phyloP scores from a whole-genome alignment of 1,284 basidiomycete species.

The Tylopilus sp. region DNA sequence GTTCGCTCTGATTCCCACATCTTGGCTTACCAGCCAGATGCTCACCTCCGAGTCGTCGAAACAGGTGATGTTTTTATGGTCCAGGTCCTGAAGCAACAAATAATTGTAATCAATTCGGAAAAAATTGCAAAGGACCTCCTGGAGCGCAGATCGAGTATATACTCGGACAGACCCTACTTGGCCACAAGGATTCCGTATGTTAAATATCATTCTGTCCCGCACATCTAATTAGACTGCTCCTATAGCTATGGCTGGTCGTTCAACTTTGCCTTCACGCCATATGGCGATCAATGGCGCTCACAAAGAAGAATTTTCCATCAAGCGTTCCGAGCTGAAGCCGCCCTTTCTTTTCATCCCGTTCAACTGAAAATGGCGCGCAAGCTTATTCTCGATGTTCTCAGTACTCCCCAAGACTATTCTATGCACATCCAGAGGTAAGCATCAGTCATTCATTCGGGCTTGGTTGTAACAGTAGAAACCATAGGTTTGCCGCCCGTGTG shows the following conservation, averaged over 20 bases:
- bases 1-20: slow-evolving; percentile 9
- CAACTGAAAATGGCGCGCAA: slow-evolving; percentile 33
- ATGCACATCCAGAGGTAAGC: slow-evolving; percentile 32
- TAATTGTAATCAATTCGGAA: slow-evolving; percentile 35
- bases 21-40: not conserved
- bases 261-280: slow-evolving; percentile 30
- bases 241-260: slow-evolving; percentile 39
- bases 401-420: slow-evolving; percentile 22
- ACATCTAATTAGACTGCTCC: slow-evolving; percentile 7
- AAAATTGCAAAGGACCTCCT: slow-evolving; percentile 37
- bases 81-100: slow-evolving; percentile 34
- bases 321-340: slow-evolving; percentile 35
- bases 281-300: slow-evolving; percentile 36
- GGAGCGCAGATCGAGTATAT: slow-evolving; percentile 34
- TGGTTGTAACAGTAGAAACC: not conserved
- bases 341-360: slow-evolving; percentile 25
- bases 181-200: slow-evolving; percentile 36
- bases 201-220: not conserved
- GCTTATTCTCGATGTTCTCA: slow-evolving; percentile 31
- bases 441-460: not conserved
- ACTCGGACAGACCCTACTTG: slow-evolving; percentile 40
- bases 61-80: slow-evolving; percentile 35
- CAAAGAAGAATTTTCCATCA: slow-evolving; percentile 42
- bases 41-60: not conserved
- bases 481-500: slow-evolving; percentile 34